phyloP scores from a whole-genome alignment of 2,329 filamentous ascomycete genomes.

The Madurella fahalii region DNA sequence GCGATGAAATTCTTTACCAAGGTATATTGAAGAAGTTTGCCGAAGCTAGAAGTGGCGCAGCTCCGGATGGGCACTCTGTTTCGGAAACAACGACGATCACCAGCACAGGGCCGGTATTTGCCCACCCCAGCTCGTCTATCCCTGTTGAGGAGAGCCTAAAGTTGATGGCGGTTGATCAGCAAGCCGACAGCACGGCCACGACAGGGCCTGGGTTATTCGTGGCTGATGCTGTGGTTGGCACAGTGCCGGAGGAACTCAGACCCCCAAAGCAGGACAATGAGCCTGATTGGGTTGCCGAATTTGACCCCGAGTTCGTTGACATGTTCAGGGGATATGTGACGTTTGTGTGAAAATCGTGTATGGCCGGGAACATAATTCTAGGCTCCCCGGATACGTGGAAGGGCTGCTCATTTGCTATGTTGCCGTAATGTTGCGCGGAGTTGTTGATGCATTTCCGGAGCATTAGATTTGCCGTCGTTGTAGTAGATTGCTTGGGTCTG shows the following conservation, averaged over 20 bases:
- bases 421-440: too few relatives aligned
- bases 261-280: slow-evolving; percentile 8
- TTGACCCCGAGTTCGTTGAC: slow-evolving; percentile 27
- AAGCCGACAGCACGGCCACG: neutral
- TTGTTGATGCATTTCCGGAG: too few relatives aligned
- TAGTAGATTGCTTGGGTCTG: too few relatives aligned
- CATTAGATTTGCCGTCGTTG: too few relatives aligned
- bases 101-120: neutral
- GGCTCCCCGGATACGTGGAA: too few relatives aligned
- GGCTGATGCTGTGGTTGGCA: too few relatives aligned
- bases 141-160: neutral
- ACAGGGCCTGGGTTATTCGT: neutral
- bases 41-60: neutral
- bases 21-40: neutral
- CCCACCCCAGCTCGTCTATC: neutral
- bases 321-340: slow-evolving; percentile 26
- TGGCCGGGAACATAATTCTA: too few relatives aligned
- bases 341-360: slow-evolving; percentile 20
- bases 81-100: neutral
- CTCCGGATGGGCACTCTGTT: neutral
- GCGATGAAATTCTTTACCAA: slow-evolving; percentile 9
- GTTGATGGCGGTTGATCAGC: neutral
- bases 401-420: too few relatives aligned
- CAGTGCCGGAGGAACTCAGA: accelerated
- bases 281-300: slow-evolving; percentile 25